Base-by-base conservation (phyloP, 1,284 basidiomycete genomes). In the Leccinum pachyderme region DNA sequence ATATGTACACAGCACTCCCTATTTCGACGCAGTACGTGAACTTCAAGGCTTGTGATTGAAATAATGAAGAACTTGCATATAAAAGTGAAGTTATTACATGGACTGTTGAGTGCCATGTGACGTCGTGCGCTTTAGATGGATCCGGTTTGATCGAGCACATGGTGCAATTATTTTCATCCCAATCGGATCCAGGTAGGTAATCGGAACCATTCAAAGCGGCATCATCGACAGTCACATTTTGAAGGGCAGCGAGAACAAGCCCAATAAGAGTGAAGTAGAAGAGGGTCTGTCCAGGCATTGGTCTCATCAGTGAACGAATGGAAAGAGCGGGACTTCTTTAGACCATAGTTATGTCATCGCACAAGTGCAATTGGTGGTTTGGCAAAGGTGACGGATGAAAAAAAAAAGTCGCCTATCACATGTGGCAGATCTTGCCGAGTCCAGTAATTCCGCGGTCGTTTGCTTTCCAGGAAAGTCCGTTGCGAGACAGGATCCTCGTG, bases 1-100 rank as follows among this genome's bases (percentile, higher is more conserved):
- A 63, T 31, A 66, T 59, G 5, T 66, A 63, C 12, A 66, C 0
- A 2, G 44, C 61, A 24, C 31, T 63, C 18, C 64, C 63, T 47
- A 28, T 29, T 18, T 12, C 8, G 15, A 31, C 18, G 3, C 12
- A 18, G 29, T 2, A 15, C 27, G 11, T 52, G 28, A 31, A 11
- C 18, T 18, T 18, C n/a, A 47, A 44, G 24, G 24, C 41, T 44
- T 24, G 24, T 24, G 24, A 44, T 44, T 25, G 1, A 18, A 15
- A 44, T 1, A 44, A 24, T 11, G 27, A 18, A 8, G 7, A 5
- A 33, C 53, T 1, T 35, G 50, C 63, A 62, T 39, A 29, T 55
- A 3, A 64, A 65, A 15, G 48, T 55, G 27, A 60, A 48, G 7
- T 60, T 24, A 66, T 33, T 1, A 33, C 18, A 18, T 18, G 18